Evolutionary conservation across 805 yeast species (phyloP), one percentile per base, ranked within the genome.

Genomic region (Nakazawaea peltata): DNA sequence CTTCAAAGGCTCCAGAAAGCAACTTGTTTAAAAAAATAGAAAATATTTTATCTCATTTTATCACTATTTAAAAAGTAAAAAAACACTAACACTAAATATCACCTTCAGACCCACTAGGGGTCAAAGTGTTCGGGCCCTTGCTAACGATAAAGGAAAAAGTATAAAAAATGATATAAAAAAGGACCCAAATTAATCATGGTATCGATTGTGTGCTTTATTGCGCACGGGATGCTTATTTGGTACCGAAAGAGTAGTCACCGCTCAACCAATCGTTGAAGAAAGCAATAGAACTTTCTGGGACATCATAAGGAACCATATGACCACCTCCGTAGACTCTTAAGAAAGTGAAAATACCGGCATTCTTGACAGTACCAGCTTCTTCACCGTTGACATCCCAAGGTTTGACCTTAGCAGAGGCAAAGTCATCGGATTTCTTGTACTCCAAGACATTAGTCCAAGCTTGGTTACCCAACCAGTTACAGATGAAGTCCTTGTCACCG

Each of bases 401-500:
- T 9, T 45, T 32, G 28, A 44, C 44, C 34, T 53, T 43, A 12
- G 63, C 55, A 17, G 34, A 26, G n/a, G 44, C 56, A 51, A 71
- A 82, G 30, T 65, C 55, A 4, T 61, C 65, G 22, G 65, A 60
- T 27, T 77, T 72, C 25, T 69, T 57, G 90, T 92, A 84, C 42
- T 67, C 71, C 43, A 84, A 63, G 43, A 57, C 66, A 51, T 81
- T 69, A 12, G 87, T 62, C 92, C 94, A 85, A 11, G 83, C 92
- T 46, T 73, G 74, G 61, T 85, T 83, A 45, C 95, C 96, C 44
- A 86, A 67, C 92, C 95, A 86, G 64, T 86, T 86, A 61, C 95
- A 86, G 51, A 86, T 85, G 57, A 71, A 86, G 57, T 86, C 96
- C 59, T 86, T 83, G 56, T 86, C 94, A 51, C 96, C 96, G n/a